These are phyloP conservation scores for Suillus cothurnatus DNA, from an alignment of 768 basidiomycete genomes.

Conservation along the genomic window DNA sequence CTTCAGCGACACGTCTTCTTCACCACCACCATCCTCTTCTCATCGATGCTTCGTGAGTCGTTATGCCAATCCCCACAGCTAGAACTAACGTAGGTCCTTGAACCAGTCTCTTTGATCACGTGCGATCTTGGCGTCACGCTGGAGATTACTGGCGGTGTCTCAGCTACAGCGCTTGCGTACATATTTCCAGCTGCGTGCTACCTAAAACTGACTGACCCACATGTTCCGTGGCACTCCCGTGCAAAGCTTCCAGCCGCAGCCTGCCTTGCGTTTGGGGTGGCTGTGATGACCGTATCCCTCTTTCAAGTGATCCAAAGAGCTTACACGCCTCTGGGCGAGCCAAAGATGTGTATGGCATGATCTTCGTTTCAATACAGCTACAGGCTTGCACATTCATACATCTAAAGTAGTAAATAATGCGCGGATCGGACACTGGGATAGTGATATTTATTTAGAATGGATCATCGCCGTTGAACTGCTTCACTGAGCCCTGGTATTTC, in stretches of 20 bases:
- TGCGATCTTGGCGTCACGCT: slow-evolving; percentile 98
- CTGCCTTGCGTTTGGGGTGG: slow-evolving; percentile 72
- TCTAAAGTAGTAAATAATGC: slow-evolving; percentile 10
- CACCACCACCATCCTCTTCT: slow-evolving; percentile 80
- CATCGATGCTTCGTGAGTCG: slow-evolving; percentile 77
- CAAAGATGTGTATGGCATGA: slow-evolving; percentile 63
- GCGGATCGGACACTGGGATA: neutral
- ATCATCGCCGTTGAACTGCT: slow-evolving; percentile 33
- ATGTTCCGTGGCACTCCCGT: slow-evolving; percentile 65
- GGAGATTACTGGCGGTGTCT: slow-evolving; percentile 97
- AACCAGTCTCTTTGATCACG: slow-evolving; percentile 82
- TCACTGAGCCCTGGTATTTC: slow-evolving; percentile 56
- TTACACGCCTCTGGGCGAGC: slow-evolving; percentile 71
- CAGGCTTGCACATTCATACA: slow-evolving; percentile 21
- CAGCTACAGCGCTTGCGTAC: slow-evolving; percentile 89
- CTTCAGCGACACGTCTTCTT: slow-evolving; percentile 86
- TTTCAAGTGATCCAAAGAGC: slow-evolving; percentile 76
- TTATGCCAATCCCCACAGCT: neutral
- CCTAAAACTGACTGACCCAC: slow-evolving; percentile 65
- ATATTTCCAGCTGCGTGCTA: slow-evolving; percentile 91
- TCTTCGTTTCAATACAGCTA: neutral
- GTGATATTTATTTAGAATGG: neutral
- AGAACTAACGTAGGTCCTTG: slow-evolving; percentile 4
- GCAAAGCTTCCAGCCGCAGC: slow-evolving; percentile 73
- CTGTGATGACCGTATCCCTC: slow-evolving; percentile 80